Evolutionary conservation across 179 eudicot genomes (phyloP), one percentile per base, ranked within the genome.

Genomic region (Amaranthus tricolor): DNA sequence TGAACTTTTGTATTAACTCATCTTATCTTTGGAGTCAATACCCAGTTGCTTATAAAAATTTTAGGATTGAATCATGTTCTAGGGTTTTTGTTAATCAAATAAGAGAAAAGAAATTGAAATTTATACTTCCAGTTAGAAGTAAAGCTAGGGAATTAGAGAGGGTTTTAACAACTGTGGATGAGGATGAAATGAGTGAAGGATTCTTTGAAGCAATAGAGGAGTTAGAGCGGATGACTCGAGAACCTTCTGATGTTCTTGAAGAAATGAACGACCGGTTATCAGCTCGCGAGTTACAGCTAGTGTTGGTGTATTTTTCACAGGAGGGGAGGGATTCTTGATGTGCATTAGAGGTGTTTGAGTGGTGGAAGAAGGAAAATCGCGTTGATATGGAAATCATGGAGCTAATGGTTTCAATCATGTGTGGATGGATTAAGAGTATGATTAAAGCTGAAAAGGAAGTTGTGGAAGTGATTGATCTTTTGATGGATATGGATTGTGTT

Each of bases 311-410:
- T 64, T 94, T 94, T 66, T 84, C 98, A 0, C 98, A 92, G 58
- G 97, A 94, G 70, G 98, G 98, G 53, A 89, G 96, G 82, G 98
- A 94, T 72, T 92, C 96, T 1, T 94, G 98, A 97, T 94, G 98
- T 74, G 94, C 96, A 0, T 75, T 94, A 73, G 98, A 92, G 88
- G 98, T 94, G 72, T 94, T 90, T 77, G 97, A 94, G 82, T 94
- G 98, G 98, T 79, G 92, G 70, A 83, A 83, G 73, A 94, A 92
- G 76, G 97, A 94, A 82, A 94, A 94, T 74, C 82, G 89, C 13
- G 94, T 92, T 6, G 98, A 94, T 83, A 83, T 90, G 81, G 98
- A 92, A 83, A 94, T 92, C 7, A 86, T 94, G 97, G 98, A 94
- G 80, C 86, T 94, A 20, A 94, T 94, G 98, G 94, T 92, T 49